These are phyloP conservation scores for Erythrobasidium hasegawianum DNA, from an alignment of 1,284 basidiomycete species.

Conservation along the genomic window DNA sequence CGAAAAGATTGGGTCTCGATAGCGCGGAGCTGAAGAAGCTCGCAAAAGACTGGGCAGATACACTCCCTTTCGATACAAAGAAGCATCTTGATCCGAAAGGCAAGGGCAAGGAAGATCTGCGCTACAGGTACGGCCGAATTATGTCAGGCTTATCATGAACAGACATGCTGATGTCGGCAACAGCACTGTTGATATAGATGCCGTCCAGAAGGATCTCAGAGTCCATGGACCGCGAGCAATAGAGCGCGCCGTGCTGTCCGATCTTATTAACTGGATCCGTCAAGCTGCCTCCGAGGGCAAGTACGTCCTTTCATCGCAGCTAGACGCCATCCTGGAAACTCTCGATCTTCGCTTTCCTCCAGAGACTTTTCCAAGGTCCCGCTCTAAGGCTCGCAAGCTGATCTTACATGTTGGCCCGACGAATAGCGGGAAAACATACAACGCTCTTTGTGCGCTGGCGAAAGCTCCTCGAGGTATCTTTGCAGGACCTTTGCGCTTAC, in stretches of 20 bases:
- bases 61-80: background rate
- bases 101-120: background rate
- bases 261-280: slow-evolving; percentile 23
- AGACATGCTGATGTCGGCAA: background rate
- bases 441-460: slow-evolving; percentile 81
- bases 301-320: slow-evolving; percentile 15
- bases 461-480: slow-evolving; percentile 72
- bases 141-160: background rate
- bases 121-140: background rate
- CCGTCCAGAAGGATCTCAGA: slow-evolving; percentile 12
- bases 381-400: slow-evolving; percentile 64
- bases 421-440: slow-evolving; percentile 95
- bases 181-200: slow-evolving; percentile 7
- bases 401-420: slow-evolving; percentile 97
- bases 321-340: slow-evolving; percentile 46
- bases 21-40: slow-evolving; percentile 14
- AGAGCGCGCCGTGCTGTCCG: slow-evolving; percentile 28
- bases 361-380: slow-evolving; percentile 50
- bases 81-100: slow-evolving; percentile 11
- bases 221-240: slow-evolving; percentile 22
- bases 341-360: slow-evolving; percentile 51
- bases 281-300: background rate
- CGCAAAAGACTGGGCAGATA: slow-evolving; percentile 21
- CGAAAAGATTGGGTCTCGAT: slow-evolving; percentile 19
- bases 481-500: slow-evolving; percentile 82